Conservation (phyloP, 1,139 yeast species). For the Debaryomycetaceae sp. region DNA sequence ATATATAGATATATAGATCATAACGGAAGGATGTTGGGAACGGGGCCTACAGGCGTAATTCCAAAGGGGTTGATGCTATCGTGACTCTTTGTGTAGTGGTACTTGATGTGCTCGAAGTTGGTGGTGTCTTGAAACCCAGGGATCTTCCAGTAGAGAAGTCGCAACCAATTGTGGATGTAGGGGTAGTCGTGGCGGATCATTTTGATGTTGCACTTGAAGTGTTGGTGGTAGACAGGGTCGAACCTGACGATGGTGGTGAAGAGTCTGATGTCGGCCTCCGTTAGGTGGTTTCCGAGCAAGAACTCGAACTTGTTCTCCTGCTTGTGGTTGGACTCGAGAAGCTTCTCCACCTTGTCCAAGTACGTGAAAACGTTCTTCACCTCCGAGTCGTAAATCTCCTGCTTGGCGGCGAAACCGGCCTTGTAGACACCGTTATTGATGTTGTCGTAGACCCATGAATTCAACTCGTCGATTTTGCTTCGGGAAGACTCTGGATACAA, state of each 20-base stretch:
- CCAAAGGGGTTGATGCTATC: constrained; percentile 73
- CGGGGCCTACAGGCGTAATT: constrained; percentile 87
- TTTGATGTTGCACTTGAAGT: constrained; percentile 86
- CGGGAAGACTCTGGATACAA: constrained; percentile 58
- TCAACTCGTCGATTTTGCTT: constrained; percentile 66
- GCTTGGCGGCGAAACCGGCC: constrained; percentile 83
- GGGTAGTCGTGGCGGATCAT: constrained; percentile 84
- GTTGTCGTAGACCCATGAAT: constrained; percentile 79
- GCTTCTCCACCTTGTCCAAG: constrained; percentile 70
- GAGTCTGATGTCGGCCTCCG: constrained; percentile 88
- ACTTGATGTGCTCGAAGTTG: constrained; percentile 83
- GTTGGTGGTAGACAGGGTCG: constrained; percentile 90
- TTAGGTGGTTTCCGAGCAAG: constrained; percentile 62
- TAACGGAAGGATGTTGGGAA: constrained; percentile 59
- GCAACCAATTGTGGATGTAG: constrained; percentile 70
- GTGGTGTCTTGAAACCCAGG: constrained; percentile 78
- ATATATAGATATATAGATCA: constrained; percentile 4
- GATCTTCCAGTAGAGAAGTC: constrained; percentile 80
- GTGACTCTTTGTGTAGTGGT: constrained; percentile 85
- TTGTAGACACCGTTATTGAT: constrained; percentile 95
- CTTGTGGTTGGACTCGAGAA: constrained; percentile 48
- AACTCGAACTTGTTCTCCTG: constrained; percentile 34
- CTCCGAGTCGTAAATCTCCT: constrained; percentile 76
- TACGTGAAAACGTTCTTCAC: constrained; percentile 63
- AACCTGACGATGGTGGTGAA: constrained; percentile 76